These are phyloP conservation scores for Penicillium daleae DNA, from an alignment of 495 filamentous ascomycete genomes.

Conservation along the genomic window DNA sequence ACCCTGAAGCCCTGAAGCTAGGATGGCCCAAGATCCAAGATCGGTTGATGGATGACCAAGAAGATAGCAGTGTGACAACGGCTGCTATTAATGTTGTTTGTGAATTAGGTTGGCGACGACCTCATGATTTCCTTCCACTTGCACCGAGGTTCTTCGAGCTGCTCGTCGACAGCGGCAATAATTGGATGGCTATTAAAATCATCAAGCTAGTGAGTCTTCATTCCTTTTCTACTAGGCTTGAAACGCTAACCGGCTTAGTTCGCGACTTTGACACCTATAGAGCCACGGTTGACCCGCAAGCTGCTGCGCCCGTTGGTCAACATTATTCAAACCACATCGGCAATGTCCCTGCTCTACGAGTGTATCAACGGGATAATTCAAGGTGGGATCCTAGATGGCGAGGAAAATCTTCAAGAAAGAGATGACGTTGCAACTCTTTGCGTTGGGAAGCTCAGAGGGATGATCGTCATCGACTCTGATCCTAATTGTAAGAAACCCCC, in stretches of 20 bases:
- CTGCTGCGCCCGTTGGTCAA: slow-evolving; percentile 92
- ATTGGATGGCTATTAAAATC: slow-evolving; percentile 99
- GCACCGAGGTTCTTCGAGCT: slow-evolving; percentile 91
- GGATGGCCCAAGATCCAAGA: slow-evolving; percentile 98
- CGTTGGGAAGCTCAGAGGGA: slow-evolving; percentile 88
- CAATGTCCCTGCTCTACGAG: slow-evolving; percentile 96
- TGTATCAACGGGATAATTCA: slow-evolving; percentile 98
- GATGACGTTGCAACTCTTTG: slow-evolving; percentile 95
- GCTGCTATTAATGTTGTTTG: slow-evolving; percentile 96
- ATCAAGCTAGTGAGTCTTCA: slow-evolving; percentile 80
- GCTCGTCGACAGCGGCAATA: slow-evolving; percentile 90
- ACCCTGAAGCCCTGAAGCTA: slow-evolving; percentile 87
- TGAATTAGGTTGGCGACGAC: slow-evolving; percentile 91
- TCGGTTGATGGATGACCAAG: slow-evolving; percentile 82
- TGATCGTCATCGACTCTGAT: slow-evolving; percentile 91
- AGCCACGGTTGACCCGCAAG: slow-evolving; percentile 89
- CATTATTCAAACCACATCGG: slow-evolving; percentile 89
- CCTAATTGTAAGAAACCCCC: slow-evolving; percentile 74
- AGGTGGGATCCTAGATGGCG: slow-evolving; percentile 85
- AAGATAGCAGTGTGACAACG: slow-evolving; percentile 92
- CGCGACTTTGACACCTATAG: slow-evolving; percentile 89
- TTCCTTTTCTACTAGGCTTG: neutral
- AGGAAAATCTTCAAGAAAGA: slow-evolving; percentile 72
- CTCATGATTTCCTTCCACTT: slow-evolving; percentile 89
- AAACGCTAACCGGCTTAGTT: slow-evolving; percentile 59